Evolutionary conservation across 805 yeast species (phyloP).

Genomic region (Candida morakotiae): DNA sequence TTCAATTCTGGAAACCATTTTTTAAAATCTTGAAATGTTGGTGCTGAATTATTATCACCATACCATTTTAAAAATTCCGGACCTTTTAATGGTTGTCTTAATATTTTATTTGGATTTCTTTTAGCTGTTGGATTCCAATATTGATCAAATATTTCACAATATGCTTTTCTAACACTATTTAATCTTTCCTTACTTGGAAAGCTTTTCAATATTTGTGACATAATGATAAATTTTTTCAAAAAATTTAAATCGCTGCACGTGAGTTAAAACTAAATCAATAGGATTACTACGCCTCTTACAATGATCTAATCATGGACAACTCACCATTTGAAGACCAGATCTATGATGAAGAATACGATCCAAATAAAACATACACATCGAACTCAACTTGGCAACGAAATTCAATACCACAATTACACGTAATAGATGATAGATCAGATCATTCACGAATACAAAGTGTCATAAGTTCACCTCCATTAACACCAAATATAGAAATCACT

Average conservation of each 20-base stretch:
- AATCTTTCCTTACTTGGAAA: conserved; percentile 46
- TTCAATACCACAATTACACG: conserved; percentile 4
- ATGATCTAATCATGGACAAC: neutral
- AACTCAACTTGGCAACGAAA: conserved; percentile 4
- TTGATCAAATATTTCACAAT: conserved; percentile 65
- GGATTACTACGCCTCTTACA: too few relatives aligned
- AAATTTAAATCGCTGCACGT: neutral
- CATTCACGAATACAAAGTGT: conserved; percentile 2
- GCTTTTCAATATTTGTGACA: conserved; percentile 27
- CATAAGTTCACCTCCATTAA: conserved; percentile 2
- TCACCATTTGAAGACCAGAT: conserved; percentile 2
- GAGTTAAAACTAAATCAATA: too few relatives aligned
- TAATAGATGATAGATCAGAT: conserved; percentile 1
- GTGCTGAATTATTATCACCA: conserved; percentile 62
- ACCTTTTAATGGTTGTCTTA: conserved; percentile 67
- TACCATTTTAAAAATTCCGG: conserved; percentile 67
- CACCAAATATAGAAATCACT: neutral
- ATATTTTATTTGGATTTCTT: conserved; percentile 71
- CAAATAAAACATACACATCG: conserved; percentile 11
- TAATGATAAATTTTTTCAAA: conserved; percentile 4
- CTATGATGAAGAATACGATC: conserved; percentile 12
- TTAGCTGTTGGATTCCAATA: conserved; percentile 61
- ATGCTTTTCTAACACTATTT: conserved; percentile 52
- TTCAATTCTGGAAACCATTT: conserved; percentile 46
- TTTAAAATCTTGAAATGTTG: conserved; percentile 59